Evolutionary conservation across 164 flowering plant species (phyloP), one percentile per base, ranked within the genome.

Genomic region (Amborella trichopoda): DNA sequence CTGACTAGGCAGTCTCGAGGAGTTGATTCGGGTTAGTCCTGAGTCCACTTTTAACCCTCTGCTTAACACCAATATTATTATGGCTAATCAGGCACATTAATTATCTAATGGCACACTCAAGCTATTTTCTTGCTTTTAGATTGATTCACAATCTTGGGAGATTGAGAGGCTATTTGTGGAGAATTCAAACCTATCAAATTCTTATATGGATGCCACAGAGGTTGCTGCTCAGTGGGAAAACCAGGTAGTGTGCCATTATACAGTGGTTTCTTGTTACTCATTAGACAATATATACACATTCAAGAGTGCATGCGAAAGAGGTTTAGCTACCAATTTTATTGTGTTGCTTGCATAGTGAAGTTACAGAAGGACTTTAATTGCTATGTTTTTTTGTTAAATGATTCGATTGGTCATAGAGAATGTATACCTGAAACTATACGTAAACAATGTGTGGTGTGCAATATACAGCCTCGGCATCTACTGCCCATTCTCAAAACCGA

Each of bases 91-190:
- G n/a, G n/a, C n/a, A n/a, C 19, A 53, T 26, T 58, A 5, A 4
- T 41, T 25, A 40, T 55, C 36, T 52, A 21, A 59, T 24, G 44
- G 40, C 28, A 12, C 22, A 23, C 6, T 53, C 55, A 25, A 23
- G 54, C 53, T 30, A 21, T 34, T 22, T 10, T 53, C 2, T 48
- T 61, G 26, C 50, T 53, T 49, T 54, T 87, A 86, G 98, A 76
- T 86, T 65, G 98, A 90, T 63, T 76, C 84, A 30, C 98, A 90
- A 54, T 90, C 98, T 58, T 74, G 89, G 23, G 96, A 83, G 62
- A 90, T 86, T 53, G 98, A 90, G 62, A 78, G 62, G 51, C 88
- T 90, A n/a, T 90, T 86, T 63, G 95, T 81, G 67, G 98, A 90
- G 60, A 90, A 90, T 45, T 68, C 86, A 13, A 75, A 58, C 65